Evolutionary conservation across 2,329 filamentous ascomycete genomes (phyloP), one percentile per base, ranked within the genome.

Genomic region (Alternaria novae-zelandiae): DNA sequence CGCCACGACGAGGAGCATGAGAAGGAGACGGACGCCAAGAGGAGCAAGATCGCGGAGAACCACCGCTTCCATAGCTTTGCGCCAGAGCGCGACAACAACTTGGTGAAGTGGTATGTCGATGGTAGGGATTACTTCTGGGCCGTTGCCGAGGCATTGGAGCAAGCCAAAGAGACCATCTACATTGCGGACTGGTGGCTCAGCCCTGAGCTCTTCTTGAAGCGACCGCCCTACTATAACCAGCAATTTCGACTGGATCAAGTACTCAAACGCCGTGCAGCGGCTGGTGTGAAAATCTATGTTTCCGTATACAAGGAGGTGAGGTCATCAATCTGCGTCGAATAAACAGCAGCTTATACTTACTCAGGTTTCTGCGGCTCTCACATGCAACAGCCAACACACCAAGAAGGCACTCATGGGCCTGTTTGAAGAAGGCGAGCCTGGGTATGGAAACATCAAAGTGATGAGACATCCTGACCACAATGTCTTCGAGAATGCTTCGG

Each of bases 101-200:
- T 91, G 61, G 86, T 96, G 77, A 98, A 98, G 83, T 99, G 95
- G 94, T 98, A 97, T 81, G 93, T 98, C 11, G 96, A 98, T 77
- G 96, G 94, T 4, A 86, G 94, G 65, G 92, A 98, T 81, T 99
- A 99, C 80, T 96, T 96, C 79, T 97, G 94, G 79, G 91, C 96
- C 17, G 94, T 99, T 11, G 96, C 94, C 0, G 89, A 90, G 32
- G 95, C 94, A 0, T 85, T 98, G n/a, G 94, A 98, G 67, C 86
- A 90, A 63, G 96, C 96, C 41, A 91, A 91, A 74, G 95, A 98
- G 81, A 91, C 91, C 49, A 97, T 99, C 71, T 99, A 98, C 80
- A 96, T 99, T 69, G 91, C 86, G 63, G 96, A 98, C 76, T 99
- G 95, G 96, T 98, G 96, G 96, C 83, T 98, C 13, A 96, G 92